Percentiles rank a stretch among this genome's conserved stretches.
Evolutionary conservation across 1,284 basidiomycete genomes (phyloP).

Genomic region (Pisolithus thermaeus): DNA sequence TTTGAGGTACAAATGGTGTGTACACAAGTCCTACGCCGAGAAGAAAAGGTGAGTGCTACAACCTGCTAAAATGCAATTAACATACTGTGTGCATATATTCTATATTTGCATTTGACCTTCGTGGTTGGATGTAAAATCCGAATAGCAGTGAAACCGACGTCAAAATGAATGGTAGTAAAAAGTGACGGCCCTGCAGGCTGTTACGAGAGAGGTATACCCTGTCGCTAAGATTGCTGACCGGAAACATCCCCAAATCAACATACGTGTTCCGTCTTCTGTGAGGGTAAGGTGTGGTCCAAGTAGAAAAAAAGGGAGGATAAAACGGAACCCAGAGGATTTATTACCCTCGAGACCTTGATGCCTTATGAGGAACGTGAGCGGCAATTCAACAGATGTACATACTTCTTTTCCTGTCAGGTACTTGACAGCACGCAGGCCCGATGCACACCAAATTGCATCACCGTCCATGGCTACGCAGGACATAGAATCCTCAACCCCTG

Average conservation of each 20-base stretch:
- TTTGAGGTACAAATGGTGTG: constrained; percentile 52
- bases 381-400: constrained; percentile 12
- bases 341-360: constrained; percentile 39
- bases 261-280: constrained; percentile 72
- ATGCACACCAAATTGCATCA: constrained; percentile 80
- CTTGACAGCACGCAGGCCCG: constrained; percentile 68
- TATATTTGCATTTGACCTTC: constrained; percentile 86
- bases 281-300: constrained; percentile 81
- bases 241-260: constrained; percentile 77
- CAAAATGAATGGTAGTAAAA: constrained; percentile 60
- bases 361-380: constrained; percentile 7
- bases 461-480: constrained; percentile 77
- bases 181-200: constrained; percentile 19
- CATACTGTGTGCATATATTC: constrained; percentile 85
- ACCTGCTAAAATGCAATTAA: constrained; percentile 11
- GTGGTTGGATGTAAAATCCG: constrained; percentile 84
- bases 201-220: neutral
- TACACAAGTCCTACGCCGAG: constrained; percentile 50
- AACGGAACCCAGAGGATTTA: constrained; percentile 57
- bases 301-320: constrained; percentile 56
- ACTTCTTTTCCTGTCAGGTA: constrained; percentile 89
- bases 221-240: constrained; percentile 17
- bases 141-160: constrained; percentile 77
- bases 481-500: constrained; percentile 72
- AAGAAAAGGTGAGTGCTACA: constrained; percentile 2